phyloP scores from a whole-genome alignment of 495 filamentous ascomycete genomes.

The Xylaria longipes region DNA sequence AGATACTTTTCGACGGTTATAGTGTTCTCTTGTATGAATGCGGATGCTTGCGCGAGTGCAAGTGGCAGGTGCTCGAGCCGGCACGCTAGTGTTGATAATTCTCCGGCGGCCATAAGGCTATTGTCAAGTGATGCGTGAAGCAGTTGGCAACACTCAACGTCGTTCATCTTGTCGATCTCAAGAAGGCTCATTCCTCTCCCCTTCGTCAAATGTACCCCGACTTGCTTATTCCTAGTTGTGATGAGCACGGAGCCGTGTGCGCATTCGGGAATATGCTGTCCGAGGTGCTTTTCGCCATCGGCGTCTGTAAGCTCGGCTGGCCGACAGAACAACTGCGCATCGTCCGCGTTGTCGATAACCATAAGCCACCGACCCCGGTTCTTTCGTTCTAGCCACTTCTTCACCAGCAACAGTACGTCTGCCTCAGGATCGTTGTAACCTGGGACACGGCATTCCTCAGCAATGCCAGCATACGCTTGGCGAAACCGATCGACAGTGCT shows the following conservation, averaged over 20 bases:
- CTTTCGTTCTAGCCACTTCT: slow-evolving; percentile 46
- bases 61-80: slow-evolving; percentile 52
- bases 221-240: slow-evolving; percentile 47
- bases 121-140: slow-evolving; percentile 23
- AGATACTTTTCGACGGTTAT: slow-evolving; percentile 44
- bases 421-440: slow-evolving; percentile 39
- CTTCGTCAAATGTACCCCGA: slow-evolving; percentile 21
- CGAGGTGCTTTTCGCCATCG: slow-evolving; percentile 26
- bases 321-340: slow-evolving; percentile 45
- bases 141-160: slow-evolving; percentile 33
- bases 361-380: slow-evolving; percentile 52
- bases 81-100: slow-evolving; percentile 40
- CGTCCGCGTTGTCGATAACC: slow-evolving; percentile 62
- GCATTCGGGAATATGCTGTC: slow-evolving; percentile 45
- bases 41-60: slow-evolving; percentile 55
- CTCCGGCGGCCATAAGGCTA: background rate
- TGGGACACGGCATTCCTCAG: slow-evolving; percentile 38
- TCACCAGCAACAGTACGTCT: slow-evolving; percentile 44
- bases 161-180: slow-evolving; percentile 44
- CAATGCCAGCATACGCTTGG: slow-evolving; percentile 50
- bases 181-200: slow-evolving; percentile 26
- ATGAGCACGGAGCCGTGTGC: slow-evolving; percentile 46
- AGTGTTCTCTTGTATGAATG: slow-evolving; percentile 53
- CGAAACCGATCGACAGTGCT: slow-evolving; percentile 46
- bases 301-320: background rate